Base-by-base conservation (phyloP, 2,329 filamentous ascomycete genomes). In the Pseudocercospora eumusae region DNA sequence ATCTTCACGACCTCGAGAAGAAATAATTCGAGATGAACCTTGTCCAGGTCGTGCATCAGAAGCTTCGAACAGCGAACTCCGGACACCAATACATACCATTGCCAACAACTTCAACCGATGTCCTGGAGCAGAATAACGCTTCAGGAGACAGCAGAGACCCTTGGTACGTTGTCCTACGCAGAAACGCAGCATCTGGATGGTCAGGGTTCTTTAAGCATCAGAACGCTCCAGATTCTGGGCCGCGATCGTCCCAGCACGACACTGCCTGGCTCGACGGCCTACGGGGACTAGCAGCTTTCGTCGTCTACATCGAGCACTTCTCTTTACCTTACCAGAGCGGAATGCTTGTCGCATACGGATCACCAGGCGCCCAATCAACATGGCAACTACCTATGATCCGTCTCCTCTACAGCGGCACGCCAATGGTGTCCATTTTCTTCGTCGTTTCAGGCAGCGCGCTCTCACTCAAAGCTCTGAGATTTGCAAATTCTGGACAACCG, bases 251-350 rank as follows among this genome's bases (percentile, higher is more conserved):
- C 40, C 40, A 20, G 5, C n/a, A 44, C 2, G 15, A n/a, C 6
- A 86, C 84, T 2, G 82, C 84, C 13, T 86, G 83, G 64, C 78
- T 86, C 10, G 86, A 89, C 65, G 86, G 86, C 9, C 75, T 89
- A 9, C 78, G 86, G 65, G 86, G 86, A 2, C 86, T 88, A 64
- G 86, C 86, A 9, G 84, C 86, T 4, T 79, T 88, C 33, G 69
- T 88, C n/a, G 86, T 89, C 8, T 88, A 88, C 71, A 78, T 82
- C 67, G 83, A 86, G 60, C 84, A 87, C 72, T 44, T 50, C 21
- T 31, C 50, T 11, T 18, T 15, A 9, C 8, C 28, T 11, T 60
- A 27, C 25, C 49, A 53, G 57, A 23, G 33, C 13, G 47, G 25
- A 18, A 52, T 52, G 47, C 47, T 27, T 8, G 23, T 52, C 4